Evolutionary conservation across 2,329 filamentous ascomycete species (phyloP).

Genomic region (Dissoconium aciculare): DNA sequence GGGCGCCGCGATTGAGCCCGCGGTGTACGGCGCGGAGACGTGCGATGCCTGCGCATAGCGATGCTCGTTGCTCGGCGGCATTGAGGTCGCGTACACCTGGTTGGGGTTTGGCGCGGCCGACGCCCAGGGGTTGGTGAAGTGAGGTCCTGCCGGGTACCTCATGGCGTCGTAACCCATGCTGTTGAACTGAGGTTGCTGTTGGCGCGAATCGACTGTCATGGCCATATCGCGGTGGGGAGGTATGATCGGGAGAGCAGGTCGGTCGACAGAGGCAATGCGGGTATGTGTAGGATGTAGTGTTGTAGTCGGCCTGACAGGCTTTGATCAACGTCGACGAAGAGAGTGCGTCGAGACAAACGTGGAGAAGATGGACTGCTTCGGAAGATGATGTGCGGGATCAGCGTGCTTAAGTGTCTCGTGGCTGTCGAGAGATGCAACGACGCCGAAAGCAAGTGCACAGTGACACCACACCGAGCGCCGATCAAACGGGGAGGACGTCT

Average conservation of each 20-base stretch:
- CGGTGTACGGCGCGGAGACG: conserved; percentile 42
- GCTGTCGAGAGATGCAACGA: conserved; percentile 18
- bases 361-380: conserved; percentile 33
- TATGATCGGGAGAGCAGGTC: conserved; percentile 12
- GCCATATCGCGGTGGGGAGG: conserved; percentile 47
- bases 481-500: conserved; percentile 10
- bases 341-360: conserved; percentile 31
- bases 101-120: conserved; percentile 42
- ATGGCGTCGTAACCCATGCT: conserved; percentile 68
- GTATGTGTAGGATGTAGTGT: conserved; percentile 17
- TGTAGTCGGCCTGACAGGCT: conserved; percentile 9
- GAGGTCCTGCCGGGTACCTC: conserved; percentile 51
- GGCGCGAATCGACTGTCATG: conserved; percentile 85
- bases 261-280: too few relatives aligned
- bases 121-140: conserved; percentile 85
- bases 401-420: conserved; percentile 27
- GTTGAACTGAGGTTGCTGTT: conserved; percentile 59
- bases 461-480: conserved; percentile 9
- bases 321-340: conserved; percentile 17
- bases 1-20: conserved; percentile 52
- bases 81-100: conserved; percentile 50
- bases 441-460: conserved; percentile 10
- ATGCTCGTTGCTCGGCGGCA: conserved; percentile 43
- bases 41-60: conserved; percentile 20
- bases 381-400: conserved; percentile 34